phyloP scores from a whole-genome alignment of 208 protist genomes.

The Blechomonas ayalai region DNA sequence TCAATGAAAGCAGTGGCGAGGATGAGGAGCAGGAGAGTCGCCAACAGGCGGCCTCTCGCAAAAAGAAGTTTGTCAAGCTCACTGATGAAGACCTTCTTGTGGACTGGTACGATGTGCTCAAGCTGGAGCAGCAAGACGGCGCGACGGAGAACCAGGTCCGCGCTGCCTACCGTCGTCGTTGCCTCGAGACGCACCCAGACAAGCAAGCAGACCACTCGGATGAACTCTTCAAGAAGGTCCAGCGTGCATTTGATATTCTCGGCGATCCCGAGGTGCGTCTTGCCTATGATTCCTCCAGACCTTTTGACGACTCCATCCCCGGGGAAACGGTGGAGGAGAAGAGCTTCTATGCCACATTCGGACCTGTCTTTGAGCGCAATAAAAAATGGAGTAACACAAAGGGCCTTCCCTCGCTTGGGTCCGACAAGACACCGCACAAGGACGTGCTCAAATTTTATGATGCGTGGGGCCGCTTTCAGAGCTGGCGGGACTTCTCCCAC shows the following conservation, averaged over 20 bases:
- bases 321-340: constrained; percentile 29
- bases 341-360: constrained; percentile 90
- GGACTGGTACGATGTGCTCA: constrained; percentile 86
- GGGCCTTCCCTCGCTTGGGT: constrained; percentile 70
- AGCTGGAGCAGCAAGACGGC: constrained; percentile 44
- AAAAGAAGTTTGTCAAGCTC: constrained; percentile 73
- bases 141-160: constrained; percentile 70
- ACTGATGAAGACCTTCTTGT: constrained; percentile 67
- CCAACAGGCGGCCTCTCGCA: constrained; percentile 29
- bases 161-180: constrained; percentile 86
- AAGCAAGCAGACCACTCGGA: constrained; percentile 87
- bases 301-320: constrained; percentile 93
- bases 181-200: constrained; percentile 95
- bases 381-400: constrained; percentile 75
- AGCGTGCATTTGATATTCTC: constrained; percentile 93
- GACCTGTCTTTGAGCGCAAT: constrained; percentile 90
- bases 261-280: constrained; percentile 79
- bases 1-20: constrained; percentile 15
- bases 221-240: constrained; percentile 90
- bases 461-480: constrained; percentile 92
- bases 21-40: constrained; percentile 12
- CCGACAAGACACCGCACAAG: constrained; percentile 41
- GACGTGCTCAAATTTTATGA: constrained; percentile 93
- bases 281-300: constrained; percentile 91
- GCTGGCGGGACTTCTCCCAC: constrained; percentile 95